A percentile compares a stretch with the other conserved stretches of the same genome.
Conservation (phyloP, 805 yeast genomes). For the Hanseniaspora mollemarum region DNA sequence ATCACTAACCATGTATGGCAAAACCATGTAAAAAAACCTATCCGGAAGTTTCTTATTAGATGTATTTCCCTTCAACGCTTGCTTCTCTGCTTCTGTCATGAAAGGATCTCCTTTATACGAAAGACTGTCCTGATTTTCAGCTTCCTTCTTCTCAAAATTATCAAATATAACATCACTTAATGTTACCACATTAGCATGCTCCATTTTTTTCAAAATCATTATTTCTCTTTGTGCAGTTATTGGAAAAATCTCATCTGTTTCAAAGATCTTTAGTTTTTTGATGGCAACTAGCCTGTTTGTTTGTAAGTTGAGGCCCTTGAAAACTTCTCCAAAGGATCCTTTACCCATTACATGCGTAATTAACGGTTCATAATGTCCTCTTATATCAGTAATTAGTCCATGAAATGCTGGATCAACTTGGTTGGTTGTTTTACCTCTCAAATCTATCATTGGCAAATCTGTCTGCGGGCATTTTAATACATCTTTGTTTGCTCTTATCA, state of each 20-base stretch:
- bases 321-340: conserved; percentile 85
- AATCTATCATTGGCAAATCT: conserved; percentile 6
- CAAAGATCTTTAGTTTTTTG: conserved; percentile 60
- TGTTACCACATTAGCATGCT: conserved; percentile 62
- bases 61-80: conserved; percentile 19
- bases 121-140: background rate
- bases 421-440: background rate
- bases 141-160: conserved; percentile 22
- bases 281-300: conserved; percentile 64
- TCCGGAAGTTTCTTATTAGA: conserved; percentile 21
- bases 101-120: conserved; percentile 14
- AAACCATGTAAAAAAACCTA: conserved; percentile 63
- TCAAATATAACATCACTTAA: conserved; percentile 69
- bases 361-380: conserved; percentile 13
- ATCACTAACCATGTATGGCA: conserved; percentile 88
- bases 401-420: background rate
- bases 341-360: conserved; percentile 46
- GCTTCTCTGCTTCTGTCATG: conserved; percentile 14
- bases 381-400: conserved; percentile 3
- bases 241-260: conserved; percentile 55
- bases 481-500: conserved; percentile 8
- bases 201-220: conserved; percentile 58
- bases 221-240: conserved; percentile 92
- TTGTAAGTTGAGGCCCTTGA: conserved; percentile 49
- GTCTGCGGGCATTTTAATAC: background rate